Evolutionary conservation across 441 rosid species (phyloP).

Genomic region (Gossypium gossypioides): DNA sequence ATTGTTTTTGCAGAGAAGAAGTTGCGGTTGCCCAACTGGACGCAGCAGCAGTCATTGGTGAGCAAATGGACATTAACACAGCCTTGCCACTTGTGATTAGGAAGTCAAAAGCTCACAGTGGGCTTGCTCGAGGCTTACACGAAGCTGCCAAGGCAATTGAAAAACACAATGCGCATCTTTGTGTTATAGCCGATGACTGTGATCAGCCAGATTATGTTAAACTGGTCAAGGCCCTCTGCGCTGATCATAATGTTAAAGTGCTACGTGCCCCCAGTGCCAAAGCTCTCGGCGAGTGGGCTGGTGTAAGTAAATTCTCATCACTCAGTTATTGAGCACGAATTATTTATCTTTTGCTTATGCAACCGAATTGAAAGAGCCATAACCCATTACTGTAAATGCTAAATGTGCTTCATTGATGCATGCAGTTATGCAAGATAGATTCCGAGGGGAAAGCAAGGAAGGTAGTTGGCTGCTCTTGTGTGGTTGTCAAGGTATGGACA

Average conservation of each 20-base stretch:
- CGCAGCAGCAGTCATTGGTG: constrained; percentile 34
- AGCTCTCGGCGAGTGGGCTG: constrained; percentile 95
- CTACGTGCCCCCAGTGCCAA: constrained; percentile 72
- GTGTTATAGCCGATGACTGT: constrained; percentile 85
- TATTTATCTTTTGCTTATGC: background rate
- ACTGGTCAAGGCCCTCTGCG: constrained; percentile 82
- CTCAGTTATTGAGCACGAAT: background rate
- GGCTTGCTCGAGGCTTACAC: constrained; percentile 68
- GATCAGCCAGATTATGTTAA: constrained; percentile 79
- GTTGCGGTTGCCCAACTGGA: constrained; percentile 33
- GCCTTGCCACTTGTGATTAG: constrained; percentile 69
- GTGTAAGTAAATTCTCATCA: constrained; percentile 41
- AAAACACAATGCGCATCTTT: constrained; percentile 64
- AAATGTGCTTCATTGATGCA: background rate
- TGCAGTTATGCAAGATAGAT: constrained; percentile 41
- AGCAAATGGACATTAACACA: constrained; percentile 68
- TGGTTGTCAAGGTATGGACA: constrained; percentile 29
- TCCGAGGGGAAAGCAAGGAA: constrained; percentile 16
- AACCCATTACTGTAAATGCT: background rate
- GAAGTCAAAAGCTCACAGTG: constrained; percentile 75
- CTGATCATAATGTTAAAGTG: constrained; percentile 57
- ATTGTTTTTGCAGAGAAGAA: constrained; percentile 48
- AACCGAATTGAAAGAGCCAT: background rate
- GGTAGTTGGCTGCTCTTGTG: constrained; percentile 40
- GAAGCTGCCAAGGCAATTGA: constrained; percentile 80